phyloP scores from a whole-genome alignment of 2,329 filamentous ascomycete genomes.

The Ceratocystis ficicola region DNA sequence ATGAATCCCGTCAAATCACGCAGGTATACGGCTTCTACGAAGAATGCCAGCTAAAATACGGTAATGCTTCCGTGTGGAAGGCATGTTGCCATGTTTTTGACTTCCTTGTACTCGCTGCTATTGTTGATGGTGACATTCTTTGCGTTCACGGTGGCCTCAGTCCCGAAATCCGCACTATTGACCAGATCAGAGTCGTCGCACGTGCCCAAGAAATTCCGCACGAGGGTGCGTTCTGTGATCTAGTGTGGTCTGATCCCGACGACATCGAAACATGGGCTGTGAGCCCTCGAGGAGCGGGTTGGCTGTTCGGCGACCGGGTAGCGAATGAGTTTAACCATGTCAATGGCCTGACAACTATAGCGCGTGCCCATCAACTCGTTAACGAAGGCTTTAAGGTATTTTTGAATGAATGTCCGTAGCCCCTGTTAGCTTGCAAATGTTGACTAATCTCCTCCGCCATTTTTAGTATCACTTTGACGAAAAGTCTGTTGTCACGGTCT shows the following conservation, averaged over 20 bases:
- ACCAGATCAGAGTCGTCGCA: slow-evolving; percentile 98
- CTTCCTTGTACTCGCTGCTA: slow-evolving; percentile 88
- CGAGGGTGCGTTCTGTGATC: slow-evolving; percentile 93
- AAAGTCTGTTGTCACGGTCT: slow-evolving; percentile 93
- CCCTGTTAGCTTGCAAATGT: neutral
- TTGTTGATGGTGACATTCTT: slow-evolving; percentile 96
- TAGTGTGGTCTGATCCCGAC: slow-evolving; percentile 97
- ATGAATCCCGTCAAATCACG: slow-evolving; percentile 94
- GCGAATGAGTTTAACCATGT: slow-evolving; percentile 96
- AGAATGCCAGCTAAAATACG: slow-evolving; percentile 95
- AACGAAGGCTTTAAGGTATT: slow-evolving; percentile 93
- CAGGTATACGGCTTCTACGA: slow-evolving; percentile 99
- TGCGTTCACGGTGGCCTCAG: slow-evolving; percentile 90
- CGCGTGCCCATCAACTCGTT: slow-evolving; percentile 94
- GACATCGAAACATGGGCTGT: slow-evolving; percentile 95
- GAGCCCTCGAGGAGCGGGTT: slow-evolving; percentile 88
- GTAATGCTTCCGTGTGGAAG: slow-evolving; percentile 99
- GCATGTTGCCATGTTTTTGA: slow-evolving; percentile 99
- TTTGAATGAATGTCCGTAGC: neutral
- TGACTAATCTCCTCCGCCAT: too few relatives aligned
- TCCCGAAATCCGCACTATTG: slow-evolving; percentile 88
- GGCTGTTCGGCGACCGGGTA: slow-evolving; percentile 94
- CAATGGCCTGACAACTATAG: slow-evolving; percentile 88
- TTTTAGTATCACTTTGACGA: slow-evolving; percentile 78
- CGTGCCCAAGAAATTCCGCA: slow-evolving; percentile 96